phyloP scores from a whole-genome alignment of 2,329 filamentous ascomycete species.

The Berkeleyomyces rouxiae region DNA sequence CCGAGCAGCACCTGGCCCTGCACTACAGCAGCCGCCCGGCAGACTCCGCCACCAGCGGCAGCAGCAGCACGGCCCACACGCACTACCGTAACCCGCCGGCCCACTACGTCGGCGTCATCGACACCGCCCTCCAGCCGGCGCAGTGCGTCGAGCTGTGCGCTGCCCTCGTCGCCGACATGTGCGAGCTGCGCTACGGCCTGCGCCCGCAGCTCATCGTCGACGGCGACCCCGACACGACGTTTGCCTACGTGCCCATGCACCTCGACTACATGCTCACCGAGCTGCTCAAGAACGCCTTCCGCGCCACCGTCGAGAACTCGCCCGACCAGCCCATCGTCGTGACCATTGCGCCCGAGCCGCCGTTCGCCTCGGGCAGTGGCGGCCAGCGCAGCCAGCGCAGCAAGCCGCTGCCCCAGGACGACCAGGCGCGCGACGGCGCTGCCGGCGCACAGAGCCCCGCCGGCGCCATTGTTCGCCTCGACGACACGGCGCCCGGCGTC shows the following conservation, averaged over 20 bases:
- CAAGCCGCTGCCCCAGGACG: conserved; percentile 10
- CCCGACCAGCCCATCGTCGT: conserved; percentile 68
- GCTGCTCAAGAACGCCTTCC: conserved; percentile 89
- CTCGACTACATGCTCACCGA: conserved; percentile 96
- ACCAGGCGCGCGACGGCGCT: not conserved
- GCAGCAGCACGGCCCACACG: conserved; percentile 32
- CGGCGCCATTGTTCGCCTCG: conserved; percentile 35
- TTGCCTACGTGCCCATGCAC: conserved; percentile 89
- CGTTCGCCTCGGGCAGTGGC: conserved; percentile 16
- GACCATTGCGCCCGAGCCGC: conserved; percentile 63
- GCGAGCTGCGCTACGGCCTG: conserved; percentile 87
- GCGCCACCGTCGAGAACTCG: conserved; percentile 76
- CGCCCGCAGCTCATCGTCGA: conserved; percentile 66
- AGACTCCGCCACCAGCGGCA: conserved; percentile 36
- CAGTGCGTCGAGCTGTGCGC: conserved; percentile 71
- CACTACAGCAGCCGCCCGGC: conserved; percentile 48
- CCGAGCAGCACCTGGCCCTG: conserved; percentile 89
- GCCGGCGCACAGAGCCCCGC: conserved; percentile 8
- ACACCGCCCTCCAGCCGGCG: conserved; percentile 72
- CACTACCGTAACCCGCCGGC: conserved; percentile 37
- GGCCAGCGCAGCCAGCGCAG: too few relatives aligned
- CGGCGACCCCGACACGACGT: conserved; percentile 71
- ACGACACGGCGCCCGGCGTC: conserved; percentile 60
- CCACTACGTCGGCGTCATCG: conserved; percentile 86
- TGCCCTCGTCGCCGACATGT: conserved; percentile 85